Conservation (phyloP, 495 filamentous ascomycete species). For the Xylaria palmicola region DNA sequence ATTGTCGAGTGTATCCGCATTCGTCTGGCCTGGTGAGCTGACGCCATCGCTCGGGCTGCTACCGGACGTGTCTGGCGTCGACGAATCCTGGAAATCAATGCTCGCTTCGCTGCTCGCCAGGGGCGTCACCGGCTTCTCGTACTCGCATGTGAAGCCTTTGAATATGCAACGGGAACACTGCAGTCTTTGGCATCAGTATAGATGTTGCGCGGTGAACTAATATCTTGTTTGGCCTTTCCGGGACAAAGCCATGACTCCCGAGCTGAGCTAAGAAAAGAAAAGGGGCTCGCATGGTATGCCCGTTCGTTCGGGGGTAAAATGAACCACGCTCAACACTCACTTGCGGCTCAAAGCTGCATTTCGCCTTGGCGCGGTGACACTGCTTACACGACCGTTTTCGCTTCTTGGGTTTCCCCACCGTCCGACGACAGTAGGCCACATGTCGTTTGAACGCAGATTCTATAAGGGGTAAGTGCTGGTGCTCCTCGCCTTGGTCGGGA, state of each 20-base stretch:
- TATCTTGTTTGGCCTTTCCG: not conserved
- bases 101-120: not conserved
- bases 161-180: constrained; percentile 19
- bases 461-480: not conserved
- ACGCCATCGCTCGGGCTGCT: not conserved
- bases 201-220: too few relatives aligned
- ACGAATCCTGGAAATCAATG: not conserved
- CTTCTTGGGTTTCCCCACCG: constrained; percentile 20
- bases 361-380: constrained; percentile 29
- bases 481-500: not conserved
- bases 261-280: too few relatives aligned
- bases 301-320: not conserved
- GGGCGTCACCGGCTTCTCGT: constrained; percentile 14
- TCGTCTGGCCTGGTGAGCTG: not conserved
- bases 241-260: too few relatives aligned
- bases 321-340: constrained; percentile 3
- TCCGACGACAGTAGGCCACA: constrained; percentile 24
- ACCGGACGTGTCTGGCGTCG: not conserved
- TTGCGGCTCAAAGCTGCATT: constrained; percentile 27
- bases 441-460: constrained; percentile 29
- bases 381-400: constrained; percentile 28
- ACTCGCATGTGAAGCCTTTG: constrained; percentile 21
- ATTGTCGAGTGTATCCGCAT: not conserved
- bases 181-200: not conserved
- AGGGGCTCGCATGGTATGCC: too few relatives aligned